These are phyloP conservation scores for Aspergillus chevalieri DNA, from an alignment of 2,329 filamentous ascomycete species.

Conservation along the genomic window DNA sequence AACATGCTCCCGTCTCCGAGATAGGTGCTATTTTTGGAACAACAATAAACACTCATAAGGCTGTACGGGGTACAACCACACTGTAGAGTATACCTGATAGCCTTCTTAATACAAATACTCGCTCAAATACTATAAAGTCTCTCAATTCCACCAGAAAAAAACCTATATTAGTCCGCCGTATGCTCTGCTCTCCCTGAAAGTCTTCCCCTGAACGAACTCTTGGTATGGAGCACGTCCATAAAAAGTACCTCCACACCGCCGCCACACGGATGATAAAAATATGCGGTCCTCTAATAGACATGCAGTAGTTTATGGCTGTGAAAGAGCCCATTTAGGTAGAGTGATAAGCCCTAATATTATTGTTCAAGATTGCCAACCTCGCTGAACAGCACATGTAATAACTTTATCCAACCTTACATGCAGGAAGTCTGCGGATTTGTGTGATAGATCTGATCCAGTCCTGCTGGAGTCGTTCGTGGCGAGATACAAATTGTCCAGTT, in stretches of 20 bases:
- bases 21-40: neutral
- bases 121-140: too few relatives aligned
- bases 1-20: neutral
- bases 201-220: too few relatives aligned
- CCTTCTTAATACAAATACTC: too few relatives aligned
- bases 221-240: neutral
- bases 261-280: neutral
- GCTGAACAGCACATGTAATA: too few relatives aligned
- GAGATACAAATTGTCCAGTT: too few relatives aligned
- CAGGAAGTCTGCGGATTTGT: too few relatives aligned
- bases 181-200: neutral
- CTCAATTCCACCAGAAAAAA: too few relatives aligned
- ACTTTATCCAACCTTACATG: too few relatives aligned
- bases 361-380: neutral
- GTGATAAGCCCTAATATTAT: neutral
- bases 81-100: neutral
- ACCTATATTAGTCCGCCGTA: too few relatives aligned
- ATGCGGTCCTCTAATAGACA: neutral
- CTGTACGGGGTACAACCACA: neutral
- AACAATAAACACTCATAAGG: neutral
- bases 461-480: too few relatives aligned
- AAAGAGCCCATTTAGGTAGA: neutral
- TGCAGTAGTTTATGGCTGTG: too few relatives aligned
- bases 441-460: too few relatives aligned
- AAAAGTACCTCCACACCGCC: neutral